These are phyloP conservation scores for Berberis thunbergii DNA, from an alignment of 164 flowering plant species.

Conservation along the genomic window DNA sequence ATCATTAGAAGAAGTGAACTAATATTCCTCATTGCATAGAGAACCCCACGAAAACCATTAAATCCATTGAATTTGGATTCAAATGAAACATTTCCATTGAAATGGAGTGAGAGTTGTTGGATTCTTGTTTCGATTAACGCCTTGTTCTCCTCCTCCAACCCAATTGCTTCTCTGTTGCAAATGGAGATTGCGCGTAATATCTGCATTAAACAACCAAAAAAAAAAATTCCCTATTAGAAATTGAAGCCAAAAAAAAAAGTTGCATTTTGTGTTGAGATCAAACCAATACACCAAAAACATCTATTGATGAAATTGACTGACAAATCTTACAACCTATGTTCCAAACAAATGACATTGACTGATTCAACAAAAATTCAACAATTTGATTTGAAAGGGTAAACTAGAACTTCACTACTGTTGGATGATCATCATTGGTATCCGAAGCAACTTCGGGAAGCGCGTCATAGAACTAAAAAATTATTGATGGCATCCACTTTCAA, in stretches of 20 bases:
- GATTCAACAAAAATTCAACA: background rate
- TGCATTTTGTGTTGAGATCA: no score
- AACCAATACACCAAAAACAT: no score
- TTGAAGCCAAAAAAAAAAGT: no score
- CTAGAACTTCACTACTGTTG: no score
- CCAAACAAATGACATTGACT: background rate
- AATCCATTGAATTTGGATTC: constrained; percentile 77
- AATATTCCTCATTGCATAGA: constrained; percentile 78
- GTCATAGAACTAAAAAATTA: no score
- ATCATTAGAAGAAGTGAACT: constrained; percentile 70
- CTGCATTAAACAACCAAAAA: constrained; percentile 24
- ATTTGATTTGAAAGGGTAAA: no score
- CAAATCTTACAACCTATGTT: background rate
- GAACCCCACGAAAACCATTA: constrained; percentile 82
- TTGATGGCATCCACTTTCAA: no score
- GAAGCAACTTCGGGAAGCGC: no score
- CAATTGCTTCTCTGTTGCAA: constrained; percentile 61
- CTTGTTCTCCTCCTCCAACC: constrained; percentile 79
- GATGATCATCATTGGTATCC: no score
- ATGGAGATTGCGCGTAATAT: constrained; percentile 60
- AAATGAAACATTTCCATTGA: constrained; percentile 46
- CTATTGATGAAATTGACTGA: background rate
- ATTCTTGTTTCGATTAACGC: constrained; percentile 65
- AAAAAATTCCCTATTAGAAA: background rate
- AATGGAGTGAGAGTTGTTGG: constrained; percentile 40